Base-by-base conservation (phyloP, 129 eudicot species). In the Kitagawia praeruptora region DNA sequence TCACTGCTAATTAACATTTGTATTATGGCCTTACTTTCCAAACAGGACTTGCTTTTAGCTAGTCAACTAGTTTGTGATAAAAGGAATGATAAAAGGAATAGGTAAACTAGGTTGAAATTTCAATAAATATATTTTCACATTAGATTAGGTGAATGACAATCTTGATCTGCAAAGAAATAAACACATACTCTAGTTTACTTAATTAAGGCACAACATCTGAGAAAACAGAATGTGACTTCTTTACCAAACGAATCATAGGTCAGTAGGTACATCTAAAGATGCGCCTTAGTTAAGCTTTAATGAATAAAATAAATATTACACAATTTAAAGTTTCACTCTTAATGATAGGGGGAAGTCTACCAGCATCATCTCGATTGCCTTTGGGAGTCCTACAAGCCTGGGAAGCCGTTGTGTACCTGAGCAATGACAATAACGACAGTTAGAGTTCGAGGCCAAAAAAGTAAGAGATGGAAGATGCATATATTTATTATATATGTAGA, bases 381-480 rank as follows among this genome's bases (percentile, higher is more conserved):
- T 92, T 42, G 92, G 80, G 83, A 95, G 63, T 46, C 98, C 98
- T 76, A 95, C 72, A 67, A 95, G 97, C 89, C 98, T 90, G 27
- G 98, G 98, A 81, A 95, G 98, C 81, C 97, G 96, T 45, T 95
- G 98, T 21, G 98, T 95, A 69, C 98, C 98, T 95, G 75, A 75
- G 67, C 71, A 48, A 69, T 74, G 80, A 69, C 34, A 81, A 84
- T 49, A 44, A 45, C 19, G 53, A 48, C 5, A 8, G 15, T 19
- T 13, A 42, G 8, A 23, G 14, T 15, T 37, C 34, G 25, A 66
- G 28, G 16, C 53, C n/a, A 39, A 15, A 16, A 4, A 45, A 78
- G 6, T 8, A 78, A 4, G 56, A 78, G 53, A 48, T 14, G 53
- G 5, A 48, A 48, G 5, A 48, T 48, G 53, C 53, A 48, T 14